A percentile compares a stretch with the other conserved stretches of the same genome.
Conservation (phyloP, 768 basidiomycete genomes). For the Hydnomerulius pinastri region DNA sequence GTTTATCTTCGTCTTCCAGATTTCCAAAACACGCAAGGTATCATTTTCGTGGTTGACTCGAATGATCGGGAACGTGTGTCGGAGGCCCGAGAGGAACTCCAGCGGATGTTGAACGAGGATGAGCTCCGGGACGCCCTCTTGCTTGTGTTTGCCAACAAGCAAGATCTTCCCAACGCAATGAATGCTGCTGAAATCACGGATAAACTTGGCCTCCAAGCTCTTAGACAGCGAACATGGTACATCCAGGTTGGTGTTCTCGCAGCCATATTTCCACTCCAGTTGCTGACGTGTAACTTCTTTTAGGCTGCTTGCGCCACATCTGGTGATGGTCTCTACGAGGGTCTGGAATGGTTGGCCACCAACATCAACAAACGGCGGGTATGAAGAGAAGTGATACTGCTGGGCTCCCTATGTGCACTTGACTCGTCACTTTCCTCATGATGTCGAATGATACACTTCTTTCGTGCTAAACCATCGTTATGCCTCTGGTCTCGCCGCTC, state of each 20-base stretch:
- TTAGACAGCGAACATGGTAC: slow-evolving; percentile 97
- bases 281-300: slow-evolving; percentile 17
- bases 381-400: slow-evolving; percentile 44
- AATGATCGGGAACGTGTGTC: slow-evolving; percentile 99
- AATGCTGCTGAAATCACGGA: slow-evolving; percentile 99
- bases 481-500: slow-evolving; percentile 30
- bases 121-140: slow-evolving; percentile 98
- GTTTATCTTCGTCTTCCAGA: slow-evolving; percentile 51
- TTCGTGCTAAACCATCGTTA: slow-evolving; percentile 39
- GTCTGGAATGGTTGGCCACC: slow-evolving; percentile 93
- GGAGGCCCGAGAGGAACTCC: slow-evolving; percentile 98
- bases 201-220: slow-evolving; percentile 96
- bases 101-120: slow-evolving; percentile 99
- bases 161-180: slow-evolving; percentile 99
- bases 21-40: slow-evolving; percentile 99
- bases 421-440: slow-evolving; percentile 62
- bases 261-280: not conserved
- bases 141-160: slow-evolving; percentile 99
- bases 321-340: slow-evolving; percentile 98
- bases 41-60: slow-evolving; percentile 99
- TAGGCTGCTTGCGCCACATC: slow-evolving; percentile 98
- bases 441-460: slow-evolving; percentile 54
- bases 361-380: slow-evolving; percentile 82
- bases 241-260: slow-evolving; percentile 70
- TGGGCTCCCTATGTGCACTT: slow-evolving; percentile 48